A percentile compares a stretch with the other conserved stretches of the same genome.
Evolutionary conservation across 2,329 filamentous ascomycete genomes (phyloP).

Genomic region (Emergomyces africanus): DNA sequence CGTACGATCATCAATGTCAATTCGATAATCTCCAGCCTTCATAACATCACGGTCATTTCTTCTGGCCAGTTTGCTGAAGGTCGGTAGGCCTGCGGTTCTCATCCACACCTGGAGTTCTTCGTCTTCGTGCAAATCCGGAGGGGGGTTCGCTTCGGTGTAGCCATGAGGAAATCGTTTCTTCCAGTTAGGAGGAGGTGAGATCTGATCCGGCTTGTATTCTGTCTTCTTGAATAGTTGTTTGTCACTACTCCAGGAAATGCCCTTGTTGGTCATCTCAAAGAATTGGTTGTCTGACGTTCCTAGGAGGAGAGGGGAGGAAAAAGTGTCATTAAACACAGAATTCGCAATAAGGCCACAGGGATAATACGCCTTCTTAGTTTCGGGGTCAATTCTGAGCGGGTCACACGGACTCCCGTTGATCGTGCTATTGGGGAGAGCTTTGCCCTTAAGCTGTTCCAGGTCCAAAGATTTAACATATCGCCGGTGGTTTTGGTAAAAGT

Average conservation of each 20-base stretch:
- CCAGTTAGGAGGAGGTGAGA: slow-evolving; percentile 85
- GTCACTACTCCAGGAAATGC: slow-evolving; percentile 82
- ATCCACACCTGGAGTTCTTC: slow-evolving; percentile 98
- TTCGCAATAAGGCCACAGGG: slow-evolving; percentile 95
- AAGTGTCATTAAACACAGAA: slow-evolving; percentile 92
- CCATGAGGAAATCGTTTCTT: slow-evolving; percentile 51
- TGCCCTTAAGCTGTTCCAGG: slow-evolving; percentile 67
- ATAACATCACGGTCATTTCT: slow-evolving; percentile 63
- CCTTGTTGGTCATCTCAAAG: slow-evolving; percentile 64
- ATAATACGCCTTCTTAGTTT: slow-evolving; percentile 61
- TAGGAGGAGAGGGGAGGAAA: slow-evolving; percentile 50
- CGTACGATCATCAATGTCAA: slow-evolving; percentile 70
- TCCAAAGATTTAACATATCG: slow-evolving; percentile 89
- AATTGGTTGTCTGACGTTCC: slow-evolving; percentile 38
- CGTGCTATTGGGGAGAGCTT: slow-evolving; percentile 44
- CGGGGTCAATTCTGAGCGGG: slow-evolving; percentile 48
- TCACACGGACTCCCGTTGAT: slow-evolving; percentile 62
- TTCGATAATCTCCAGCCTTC: slow-evolving; percentile 56
- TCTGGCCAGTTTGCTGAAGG: slow-evolving; percentile 85
- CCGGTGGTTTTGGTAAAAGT: slow-evolving; percentile 98
- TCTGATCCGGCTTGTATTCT: slow-evolving; percentile 50
- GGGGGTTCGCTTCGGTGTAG: slow-evolving; percentile 52
- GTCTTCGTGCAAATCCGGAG: slow-evolving; percentile 60
- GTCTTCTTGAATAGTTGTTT: slow-evolving; percentile 62
- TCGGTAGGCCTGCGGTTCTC: slow-evolving; percentile 85